phyloP scores from a whole-genome alignment of 306 rosid species.

The Canavalia gladiata region DNA sequence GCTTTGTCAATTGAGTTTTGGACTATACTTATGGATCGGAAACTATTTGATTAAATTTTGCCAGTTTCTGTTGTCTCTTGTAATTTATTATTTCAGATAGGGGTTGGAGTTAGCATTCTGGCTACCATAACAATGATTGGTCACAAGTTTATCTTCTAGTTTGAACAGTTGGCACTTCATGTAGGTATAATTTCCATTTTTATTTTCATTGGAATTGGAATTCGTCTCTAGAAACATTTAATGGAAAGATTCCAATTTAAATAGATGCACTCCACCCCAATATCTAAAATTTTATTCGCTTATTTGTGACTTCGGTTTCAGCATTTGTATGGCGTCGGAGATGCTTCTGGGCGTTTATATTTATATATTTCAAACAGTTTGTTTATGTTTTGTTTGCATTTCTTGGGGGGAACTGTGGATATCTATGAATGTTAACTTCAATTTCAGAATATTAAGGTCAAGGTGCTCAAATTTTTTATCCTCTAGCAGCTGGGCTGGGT shows the following conservation, averaged over 20 bases:
- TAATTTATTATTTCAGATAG: constrained; percentile 39
- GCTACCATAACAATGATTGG: constrained; percentile 28
- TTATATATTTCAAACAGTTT: constrained; percentile 7
- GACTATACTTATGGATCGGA: constrained; percentile 42
- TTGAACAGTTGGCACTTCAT: constrained; percentile 34
- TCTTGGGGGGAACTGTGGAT: not conserved
- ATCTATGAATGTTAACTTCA: not conserved
- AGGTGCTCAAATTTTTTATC: constrained; percentile 4
- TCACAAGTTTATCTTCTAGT: constrained; percentile 33
- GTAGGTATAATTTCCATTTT: not conserved
- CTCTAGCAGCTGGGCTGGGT: not conserved
- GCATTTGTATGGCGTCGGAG: constrained; percentile 15
- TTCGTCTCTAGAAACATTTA: constrained; percentile 9
- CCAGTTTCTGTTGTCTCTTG: constrained; percentile 17
- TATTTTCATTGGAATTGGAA: constrained; percentile 29
- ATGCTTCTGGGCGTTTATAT: constrained; percentile 42
- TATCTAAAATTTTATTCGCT: constrained; percentile 7
- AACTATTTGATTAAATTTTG: constrained; percentile 38
- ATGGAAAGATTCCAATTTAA: constrained; percentile 34
- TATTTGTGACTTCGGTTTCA: constrained; percentile 10
- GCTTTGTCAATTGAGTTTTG: not conserved
- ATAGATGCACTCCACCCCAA: not conserved
- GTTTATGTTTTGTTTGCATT: constrained; percentile 25
- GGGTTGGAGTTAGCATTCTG: constrained; percentile 31
- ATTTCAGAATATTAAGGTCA: not conserved